Percentiles rank a stretch among this genome's conserved stretches.
Evolutionary conservation across 1,284 basidiomycete genomes (phyloP).

Genomic region (Leccinum subrobustum): DNA sequence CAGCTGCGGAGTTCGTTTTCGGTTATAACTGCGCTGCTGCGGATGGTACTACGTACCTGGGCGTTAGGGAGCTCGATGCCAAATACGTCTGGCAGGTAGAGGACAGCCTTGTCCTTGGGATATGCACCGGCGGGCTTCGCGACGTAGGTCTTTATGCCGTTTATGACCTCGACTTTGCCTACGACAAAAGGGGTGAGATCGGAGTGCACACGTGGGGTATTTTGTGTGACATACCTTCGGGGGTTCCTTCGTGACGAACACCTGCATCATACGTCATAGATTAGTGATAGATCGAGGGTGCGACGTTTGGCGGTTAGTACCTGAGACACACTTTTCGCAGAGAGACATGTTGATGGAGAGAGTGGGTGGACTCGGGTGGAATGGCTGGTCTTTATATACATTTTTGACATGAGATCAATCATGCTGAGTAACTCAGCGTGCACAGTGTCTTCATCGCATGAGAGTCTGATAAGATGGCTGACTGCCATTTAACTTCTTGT

Average conservation of each 20-base stretch:
- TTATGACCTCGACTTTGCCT: slow-evolving; percentile 36
- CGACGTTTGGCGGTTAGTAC: slow-evolving; percentile 1
- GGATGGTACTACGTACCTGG: slow-evolving; percentile 44
- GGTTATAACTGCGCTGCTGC: no score
- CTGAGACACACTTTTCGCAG: slow-evolving; percentile 23
- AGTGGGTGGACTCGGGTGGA: background rate
- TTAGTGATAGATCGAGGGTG: background rate
- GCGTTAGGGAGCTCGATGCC: slow-evolving; percentile 45
- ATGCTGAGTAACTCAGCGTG: no score
- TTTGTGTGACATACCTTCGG: slow-evolving; percentile 21
- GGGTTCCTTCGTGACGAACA: slow-evolving; percentile 24
- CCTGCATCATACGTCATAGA: slow-evolving; percentile 8
- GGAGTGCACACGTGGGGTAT: background rate
- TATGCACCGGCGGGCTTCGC: slow-evolving; percentile 49
- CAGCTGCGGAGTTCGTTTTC: slow-evolving; percentile 39
- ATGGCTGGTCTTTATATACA: slow-evolving; percentile 15
- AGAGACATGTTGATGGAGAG: slow-evolving; percentile 21
- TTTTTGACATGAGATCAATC: no score
- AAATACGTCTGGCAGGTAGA: slow-evolving; percentile 63
- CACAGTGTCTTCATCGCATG: no score
- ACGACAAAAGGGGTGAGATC: background rate
- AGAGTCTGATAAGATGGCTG: no score
- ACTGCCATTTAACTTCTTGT: no score
- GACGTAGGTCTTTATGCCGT: slow-evolving; percentile 51
- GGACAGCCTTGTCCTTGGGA: slow-evolving; percentile 55